Evolutionary conservation across 2,329 filamentous ascomycete genomes (phyloP).

Genomic region (Pleurostoma richardsiae): DNA sequence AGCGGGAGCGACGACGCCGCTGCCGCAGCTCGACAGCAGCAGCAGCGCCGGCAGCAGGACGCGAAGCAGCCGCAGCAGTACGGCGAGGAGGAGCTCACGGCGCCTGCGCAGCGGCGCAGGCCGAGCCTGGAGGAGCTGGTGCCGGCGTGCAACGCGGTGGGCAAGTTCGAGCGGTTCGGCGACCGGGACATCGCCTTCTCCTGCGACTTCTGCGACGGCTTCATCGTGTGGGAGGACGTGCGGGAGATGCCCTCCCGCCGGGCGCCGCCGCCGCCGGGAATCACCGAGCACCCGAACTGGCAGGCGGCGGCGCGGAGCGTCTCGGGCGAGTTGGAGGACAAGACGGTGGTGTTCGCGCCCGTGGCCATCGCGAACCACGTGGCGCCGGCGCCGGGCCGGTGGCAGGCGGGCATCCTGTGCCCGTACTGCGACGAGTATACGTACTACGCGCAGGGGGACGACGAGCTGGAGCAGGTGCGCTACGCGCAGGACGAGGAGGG

Average conservation of each 20-base stretch:
- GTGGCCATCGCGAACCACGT: slow-evolving; percentile 54
- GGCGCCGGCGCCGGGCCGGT: slow-evolving; percentile 43
- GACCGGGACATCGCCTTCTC: slow-evolving; percentile 51
- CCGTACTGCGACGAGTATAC: slow-evolving; percentile 52
- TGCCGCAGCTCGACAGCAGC: slow-evolving; percentile 1
- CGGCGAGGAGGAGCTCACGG: slow-evolving; percentile 5
- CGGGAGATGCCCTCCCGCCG: slow-evolving; percentile 44
- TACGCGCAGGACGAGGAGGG: slow-evolving; percentile 41
- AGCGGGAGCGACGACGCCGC: not conserved
- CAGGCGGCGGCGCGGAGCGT: slow-evolving; percentile 40
- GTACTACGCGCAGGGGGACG: slow-evolving; percentile 41
- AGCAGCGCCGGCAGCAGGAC: slow-evolving; percentile 4
- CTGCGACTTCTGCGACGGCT: slow-evolving; percentile 58
- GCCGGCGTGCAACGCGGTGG: slow-evolving; percentile 43
- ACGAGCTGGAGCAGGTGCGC: slow-evolving; percentile 43
- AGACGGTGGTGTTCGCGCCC: slow-evolving; percentile 50
- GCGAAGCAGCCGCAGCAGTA: slow-evolving; percentile 3
- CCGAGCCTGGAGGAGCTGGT: slow-evolving; percentile 40
- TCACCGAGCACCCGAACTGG: slow-evolving; percentile 36
- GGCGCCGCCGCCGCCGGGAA: slow-evolving; percentile 20
- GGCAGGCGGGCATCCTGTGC: slow-evolving; percentile 46
- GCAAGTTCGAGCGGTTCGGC: slow-evolving; percentile 51
- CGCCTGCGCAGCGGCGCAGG: slow-evolving; percentile 5
- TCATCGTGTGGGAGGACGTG: slow-evolving; percentile 54
- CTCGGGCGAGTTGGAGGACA: slow-evolving; percentile 32